Base-by-base conservation (phyloP, 176 grass and related monocot species). In the Bromus sterilis region DNA sequence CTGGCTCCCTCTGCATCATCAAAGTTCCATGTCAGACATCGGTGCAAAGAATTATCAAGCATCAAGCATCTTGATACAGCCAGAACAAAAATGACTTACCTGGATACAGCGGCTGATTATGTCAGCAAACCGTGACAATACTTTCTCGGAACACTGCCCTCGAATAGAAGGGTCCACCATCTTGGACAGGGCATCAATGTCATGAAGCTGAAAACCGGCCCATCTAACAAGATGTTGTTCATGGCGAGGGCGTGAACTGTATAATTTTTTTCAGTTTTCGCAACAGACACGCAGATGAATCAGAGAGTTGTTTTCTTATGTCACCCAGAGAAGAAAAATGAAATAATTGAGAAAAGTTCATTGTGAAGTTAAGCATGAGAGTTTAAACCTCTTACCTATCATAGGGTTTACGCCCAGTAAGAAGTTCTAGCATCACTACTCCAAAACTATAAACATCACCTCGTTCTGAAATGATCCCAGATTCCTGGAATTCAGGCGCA, bases 401-500 rank as follows among this genome's bases (percentile, higher is more conserved):
- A 82, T 91, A 93, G 2, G 97, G 97, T 87, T 93, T 93, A 61
- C 93, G 91, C 58, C 97, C 97, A 7, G 93, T 96, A 43, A 99
- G 93, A 89, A 99, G 89, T 86, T 99, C 97, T 64, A 99, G 82
- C 97, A 99, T 99, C 66, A 99, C 89, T 76, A 99, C 93, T 55
- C 97, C 97, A 89, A 99, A 99, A 78, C 91, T 94, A 41, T 99
- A 99, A 49, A 99, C 89, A 63, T 99, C 97, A 71, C 97, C 81
- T 25, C 81, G 78, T 51, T 93, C 93, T 29, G 87, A 83, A 90
- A 91, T 55, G 40, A 10, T 76, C 57, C 87, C 80, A 60, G 89
- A 81, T 85, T 96, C 88, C 64, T 62, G 92, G 73, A 87, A 72
- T 78, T 99, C 97, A 15, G 97, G 97, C 11, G 91, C 86, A 91